Conservation (phyloP, 1,284 basidiomycete species). For the Fistulinella staudtii region DNA sequence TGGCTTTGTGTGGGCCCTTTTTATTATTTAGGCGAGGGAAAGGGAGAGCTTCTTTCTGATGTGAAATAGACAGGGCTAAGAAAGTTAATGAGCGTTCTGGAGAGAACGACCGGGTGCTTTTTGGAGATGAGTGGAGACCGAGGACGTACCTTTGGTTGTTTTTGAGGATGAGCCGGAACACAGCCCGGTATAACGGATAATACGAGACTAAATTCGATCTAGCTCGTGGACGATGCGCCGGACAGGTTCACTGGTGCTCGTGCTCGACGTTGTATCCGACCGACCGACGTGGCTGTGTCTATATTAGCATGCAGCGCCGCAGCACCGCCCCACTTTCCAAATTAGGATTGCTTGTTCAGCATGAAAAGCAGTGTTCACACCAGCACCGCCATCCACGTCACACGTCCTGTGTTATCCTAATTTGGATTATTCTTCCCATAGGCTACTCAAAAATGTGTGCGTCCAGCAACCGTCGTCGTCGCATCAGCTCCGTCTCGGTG, state of each 20-base stretch:
- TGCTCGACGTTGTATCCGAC: constrained; percentile 21
- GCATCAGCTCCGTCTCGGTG: constrained; percentile 74
- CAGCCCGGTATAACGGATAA: too few relatives aligned
- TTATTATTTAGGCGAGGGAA: constrained; percentile 39
- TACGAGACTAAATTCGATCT: too few relatives aligned
- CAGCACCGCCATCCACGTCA: too few relatives aligned
- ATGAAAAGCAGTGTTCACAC: too few relatives aligned
- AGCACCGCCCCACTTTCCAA: constrained; percentile 31
- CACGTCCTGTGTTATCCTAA: too few relatives aligned
- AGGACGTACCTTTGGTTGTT: too few relatives aligned
- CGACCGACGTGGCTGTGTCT: constrained; percentile 32
- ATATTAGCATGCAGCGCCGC: constrained; percentile 34
- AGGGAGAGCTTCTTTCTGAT: constrained; percentile 34
- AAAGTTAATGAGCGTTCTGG: constrained; percentile 29
- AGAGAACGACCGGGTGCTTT: too few relatives aligned
- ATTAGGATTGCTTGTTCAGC: too few relatives aligned
- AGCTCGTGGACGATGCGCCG: constrained; percentile 10
- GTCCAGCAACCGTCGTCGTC: constrained; percentile 67
- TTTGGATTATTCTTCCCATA: not conserved
- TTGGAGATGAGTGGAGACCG: too few relatives aligned
- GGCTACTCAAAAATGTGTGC: constrained; percentile 46
- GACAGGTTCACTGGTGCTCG: constrained; percentile 4
- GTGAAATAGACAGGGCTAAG: constrained; percentile 28
- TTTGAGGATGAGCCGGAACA: constrained; percentile 4
- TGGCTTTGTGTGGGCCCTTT: constrained; percentile 26